Conservation (phyloP, 768 basidiomycete species). For the Mycena vulgaris region DNA sequence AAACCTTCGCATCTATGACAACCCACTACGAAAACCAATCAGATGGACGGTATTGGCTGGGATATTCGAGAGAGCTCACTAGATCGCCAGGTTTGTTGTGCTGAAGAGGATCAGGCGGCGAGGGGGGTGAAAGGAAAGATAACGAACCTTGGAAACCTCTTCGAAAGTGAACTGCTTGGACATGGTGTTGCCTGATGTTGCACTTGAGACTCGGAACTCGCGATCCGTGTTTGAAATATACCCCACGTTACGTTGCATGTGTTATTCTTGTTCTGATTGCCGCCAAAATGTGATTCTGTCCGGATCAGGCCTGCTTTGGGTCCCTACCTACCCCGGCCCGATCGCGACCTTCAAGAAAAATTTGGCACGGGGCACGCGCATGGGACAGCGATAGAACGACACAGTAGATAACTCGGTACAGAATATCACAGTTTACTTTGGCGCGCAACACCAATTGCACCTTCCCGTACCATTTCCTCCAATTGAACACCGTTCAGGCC, state of each 20-base stretch:
- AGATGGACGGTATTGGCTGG: not conserved
- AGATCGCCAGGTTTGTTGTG: constrained; percentile 87
- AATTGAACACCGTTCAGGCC: constrained; percentile 62
- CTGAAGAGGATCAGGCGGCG: constrained; percentile 53
- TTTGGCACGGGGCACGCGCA: too few species aligned
- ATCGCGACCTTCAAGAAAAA: too few species aligned
- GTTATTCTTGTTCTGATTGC: not conserved
- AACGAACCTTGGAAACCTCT: constrained; percentile 79
- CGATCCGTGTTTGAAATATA: too few species aligned
- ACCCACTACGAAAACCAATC: constrained; percentile 73
- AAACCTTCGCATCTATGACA: constrained; percentile 87
- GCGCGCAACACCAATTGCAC: constrained; percentile 59
- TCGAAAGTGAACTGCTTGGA: constrained; percentile 69
- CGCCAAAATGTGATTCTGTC: too few species aligned
- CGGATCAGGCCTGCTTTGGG: too few species aligned
- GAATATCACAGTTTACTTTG: constrained; percentile 29
- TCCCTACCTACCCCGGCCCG: too few species aligned
- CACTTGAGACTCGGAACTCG: not conserved
- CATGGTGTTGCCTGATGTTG: constrained; percentile 38
- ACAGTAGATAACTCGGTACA: not conserved
- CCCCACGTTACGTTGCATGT: too few species aligned
- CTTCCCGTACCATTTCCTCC: constrained; percentile 57
- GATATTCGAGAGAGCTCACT: constrained; percentile 51
- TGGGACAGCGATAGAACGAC: too few species aligned
- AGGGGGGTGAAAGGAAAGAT: not conserved